A percentile compares a stretch with the other conserved stretches of the same genome.
phyloP scores from a whole-genome alignment of 1,284 basidiomycete genomes.

The Marasmius sp. region DNA sequence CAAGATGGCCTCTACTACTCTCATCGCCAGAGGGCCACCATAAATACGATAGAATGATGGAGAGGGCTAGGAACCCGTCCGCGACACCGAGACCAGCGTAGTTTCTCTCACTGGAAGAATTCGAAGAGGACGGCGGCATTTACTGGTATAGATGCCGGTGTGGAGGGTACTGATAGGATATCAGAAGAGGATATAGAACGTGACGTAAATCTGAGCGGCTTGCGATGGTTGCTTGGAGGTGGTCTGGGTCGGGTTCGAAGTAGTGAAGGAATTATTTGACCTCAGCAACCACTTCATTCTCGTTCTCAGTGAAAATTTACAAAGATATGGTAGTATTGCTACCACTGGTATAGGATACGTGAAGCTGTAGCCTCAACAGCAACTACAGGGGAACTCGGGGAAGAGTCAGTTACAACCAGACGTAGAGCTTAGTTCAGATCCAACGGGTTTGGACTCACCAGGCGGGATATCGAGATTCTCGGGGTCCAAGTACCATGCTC shows the following conservation, averaged over 20 bases:
- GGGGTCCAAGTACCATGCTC: conserved; percentile 47
- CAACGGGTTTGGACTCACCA: conserved; percentile 22
- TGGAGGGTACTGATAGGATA: conserved; percentile 63
- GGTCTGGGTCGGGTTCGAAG: conserved; percentile 76
- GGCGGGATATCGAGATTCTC: conserved; percentile 42
- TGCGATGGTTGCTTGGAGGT: conserved; percentile 76
- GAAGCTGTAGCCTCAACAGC: no score
- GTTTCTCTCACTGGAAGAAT: conserved; percentile 75
- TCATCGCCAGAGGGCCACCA: conserved; percentile 44
- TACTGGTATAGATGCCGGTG: conserved; percentile 71
- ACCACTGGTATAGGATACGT: no score
- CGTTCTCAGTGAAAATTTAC: no score
- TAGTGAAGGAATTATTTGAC: conserved; percentile 35
- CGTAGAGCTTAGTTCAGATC: background rate
- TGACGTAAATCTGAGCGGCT: conserved; percentile 66
- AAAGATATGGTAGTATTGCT: no score
- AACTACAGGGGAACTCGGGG: no score
- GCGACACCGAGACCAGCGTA: conserved; percentile 65
- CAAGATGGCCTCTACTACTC: conserved; percentile 63
- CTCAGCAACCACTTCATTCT: no score
- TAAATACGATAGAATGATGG: conserved; percentile 44
- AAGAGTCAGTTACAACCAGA: background rate
- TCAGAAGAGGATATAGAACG: conserved; percentile 57
- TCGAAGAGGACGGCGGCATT: conserved; percentile 38
- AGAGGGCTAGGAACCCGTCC: conserved; percentile 10